Evolutionary conservation across 208 protist genomes (phyloP), one percentile per base, ranked within the genome.

Genomic region (Vickermania ingenoplastis): DNA sequence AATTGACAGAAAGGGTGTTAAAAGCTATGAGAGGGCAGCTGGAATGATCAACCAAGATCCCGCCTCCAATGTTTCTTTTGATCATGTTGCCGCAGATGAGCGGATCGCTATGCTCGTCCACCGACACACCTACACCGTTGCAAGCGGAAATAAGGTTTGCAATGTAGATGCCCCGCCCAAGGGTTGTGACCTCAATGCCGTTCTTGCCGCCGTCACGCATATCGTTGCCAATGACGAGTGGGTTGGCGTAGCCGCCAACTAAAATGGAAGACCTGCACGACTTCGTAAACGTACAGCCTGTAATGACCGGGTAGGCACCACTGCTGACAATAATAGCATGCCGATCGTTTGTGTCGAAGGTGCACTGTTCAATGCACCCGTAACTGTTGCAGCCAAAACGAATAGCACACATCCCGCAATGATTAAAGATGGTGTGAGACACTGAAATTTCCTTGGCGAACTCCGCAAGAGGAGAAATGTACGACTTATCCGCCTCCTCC

Each of bases 151-250:
- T 83, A 41, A 81, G 48, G 76, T 95, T 95, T 51, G 80, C 88
- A 1, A 86, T 61, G 51, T 91, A 72, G 48, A 95, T 48, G 30
- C 88, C 88, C 13, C 78, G 72, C 30, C 75, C 72, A 63, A 88
- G 61, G 57, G 61, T 73, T 2, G 65, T 63, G 26, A 85, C 45
- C 41, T 78, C 71, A 45, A 92, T 75, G 30, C 82, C 88, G 53
- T 87, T 58, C 41, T 72, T 67, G 36, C 65, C 64, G 7, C 75
- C 79, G n/a, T 54, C 63, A 4, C 57, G 57, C 25, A 95, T 88
- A 59, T 86, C 81, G 62, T 95, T 95, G 53, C 83, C 84, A 51
- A 91, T 75, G 65, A 95, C 86, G 30, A 92, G 56, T 13, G 88
- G 88, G 57, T 95, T 85, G 4, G 83, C 82, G 29, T 85, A 91